phyloP scores from a whole-genome alignment of 202 grass and related monocot species.

The Brachypodium distachyon region DNA sequence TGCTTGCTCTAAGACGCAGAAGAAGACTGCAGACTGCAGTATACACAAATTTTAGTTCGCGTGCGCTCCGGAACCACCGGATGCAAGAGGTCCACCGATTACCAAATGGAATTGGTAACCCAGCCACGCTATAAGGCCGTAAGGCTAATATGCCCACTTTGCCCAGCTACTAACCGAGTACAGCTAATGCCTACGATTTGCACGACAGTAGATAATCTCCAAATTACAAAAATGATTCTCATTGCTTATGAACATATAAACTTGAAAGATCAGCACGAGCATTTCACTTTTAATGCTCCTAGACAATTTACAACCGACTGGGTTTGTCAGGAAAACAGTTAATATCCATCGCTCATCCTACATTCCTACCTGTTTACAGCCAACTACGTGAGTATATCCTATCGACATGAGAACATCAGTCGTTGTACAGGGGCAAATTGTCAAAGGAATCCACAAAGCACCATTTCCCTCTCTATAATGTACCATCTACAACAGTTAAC shows the following conservation, averaged over 20 bases:
- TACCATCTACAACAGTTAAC: background rate
- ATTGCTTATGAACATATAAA: constrained; percentile 2
- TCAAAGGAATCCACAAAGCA: constrained; percentile 18
- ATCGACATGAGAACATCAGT: background rate
- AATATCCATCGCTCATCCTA: constrained; percentile 16
- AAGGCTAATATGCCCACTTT: background rate
- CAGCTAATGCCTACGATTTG: background rate
- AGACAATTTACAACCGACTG: background rate
- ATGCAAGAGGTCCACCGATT: background rate
- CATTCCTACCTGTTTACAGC: constrained; percentile 43
- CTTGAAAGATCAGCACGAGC: background rate
- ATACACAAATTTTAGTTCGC: background rate
- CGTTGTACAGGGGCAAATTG: background rate
- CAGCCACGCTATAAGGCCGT: background rate
- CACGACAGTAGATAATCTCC: background rate
- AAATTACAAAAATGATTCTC: background rate
- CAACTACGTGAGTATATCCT: constrained; percentile 11
- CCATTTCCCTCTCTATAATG: background rate
- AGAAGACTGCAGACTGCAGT: too few relatives aligned
- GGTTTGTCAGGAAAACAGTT: background rate
- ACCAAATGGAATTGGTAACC: background rate
- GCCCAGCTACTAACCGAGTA: too few relatives aligned
- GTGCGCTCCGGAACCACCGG: background rate
- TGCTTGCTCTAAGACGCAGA: too few relatives aligned
- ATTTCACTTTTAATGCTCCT: background rate